phyloP scores from a whole-genome alignment of 805 yeast genomes.

The Debaryomyces prosopidis region DNA sequence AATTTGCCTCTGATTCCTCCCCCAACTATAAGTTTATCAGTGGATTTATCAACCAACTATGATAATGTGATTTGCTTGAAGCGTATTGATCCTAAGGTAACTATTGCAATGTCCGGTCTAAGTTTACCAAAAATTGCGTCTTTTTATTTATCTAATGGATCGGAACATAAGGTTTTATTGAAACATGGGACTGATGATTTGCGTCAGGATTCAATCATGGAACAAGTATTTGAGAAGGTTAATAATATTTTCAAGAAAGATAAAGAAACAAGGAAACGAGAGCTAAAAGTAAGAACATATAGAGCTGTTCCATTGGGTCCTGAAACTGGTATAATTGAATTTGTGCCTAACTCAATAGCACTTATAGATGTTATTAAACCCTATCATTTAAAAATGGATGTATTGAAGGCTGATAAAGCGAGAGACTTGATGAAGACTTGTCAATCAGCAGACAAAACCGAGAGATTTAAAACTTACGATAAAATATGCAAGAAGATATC shows the following conservation, averaged over 20 bases:
- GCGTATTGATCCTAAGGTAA: slow-evolving; percentile 45
- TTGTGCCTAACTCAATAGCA: slow-evolving; percentile 75
- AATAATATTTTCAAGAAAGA: slow-evolving; percentile 62
- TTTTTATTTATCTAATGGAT: slow-evolving; percentile 59
- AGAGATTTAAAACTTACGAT: slow-evolving; percentile 46
- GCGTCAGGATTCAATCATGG: slow-evolving; percentile 96
- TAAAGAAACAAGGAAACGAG: slow-evolving; percentile 55
- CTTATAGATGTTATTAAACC: slow-evolving; percentile 67
- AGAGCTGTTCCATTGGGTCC: slow-evolving; percentile 90
- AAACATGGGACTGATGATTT: slow-evolving; percentile 91
- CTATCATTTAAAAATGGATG: slow-evolving; percentile 54
- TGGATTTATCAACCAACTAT: slow-evolving; percentile 48
- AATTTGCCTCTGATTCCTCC: slow-evolving; percentile 59
- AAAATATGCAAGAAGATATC: slow-evolving; percentile 49
- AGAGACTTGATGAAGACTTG: slow-evolving; percentile 60
- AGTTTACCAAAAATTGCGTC: slow-evolving; percentile 82
- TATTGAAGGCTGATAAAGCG: slow-evolving; percentile 54
- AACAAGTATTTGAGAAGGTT: slow-evolving; percentile 90
- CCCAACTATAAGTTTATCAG: slow-evolving; percentile 55
- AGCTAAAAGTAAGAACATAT: slow-evolving; percentile 73
- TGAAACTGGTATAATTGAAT: slow-evolving; percentile 84
- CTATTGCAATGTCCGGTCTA: slow-evolving; percentile 78
- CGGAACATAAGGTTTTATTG: slow-evolving; percentile 56
- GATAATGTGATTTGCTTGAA: slow-evolving; percentile 46
- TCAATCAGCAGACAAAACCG: slow-evolving; percentile 46